Evolutionary conservation across 2,329 filamentous ascomycete species (phyloP), one percentile per base, ranked within the genome.

Genomic region (Herpotrichia juniperi): DNA sequence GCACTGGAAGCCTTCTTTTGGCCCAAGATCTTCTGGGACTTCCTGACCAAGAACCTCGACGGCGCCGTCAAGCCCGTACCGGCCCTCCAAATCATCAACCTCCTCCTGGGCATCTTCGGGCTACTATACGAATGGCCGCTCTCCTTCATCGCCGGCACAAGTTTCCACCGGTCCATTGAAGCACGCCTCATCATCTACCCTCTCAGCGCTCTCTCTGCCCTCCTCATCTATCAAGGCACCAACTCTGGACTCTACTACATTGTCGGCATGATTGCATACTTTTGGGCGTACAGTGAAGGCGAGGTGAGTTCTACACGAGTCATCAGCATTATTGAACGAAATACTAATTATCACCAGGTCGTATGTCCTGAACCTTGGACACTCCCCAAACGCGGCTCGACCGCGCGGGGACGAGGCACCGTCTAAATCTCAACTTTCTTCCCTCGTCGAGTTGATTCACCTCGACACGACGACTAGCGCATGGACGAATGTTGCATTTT

Each of bases 1-100:
- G 87, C 89, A 14, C 78, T 99, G 50, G 85, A 96, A 78, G 87
- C 85, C 68, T 96, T 94, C 83, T 93, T 99, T 84, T 99, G 93
- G 92, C 94, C 94, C 61, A 99, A 99, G 76, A 88, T 99, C 71
- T 96, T 99, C 78, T 99, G 90, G 89, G 94, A 99, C 76, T 96
- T 96, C 74, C 78, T 94, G 61, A 97, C 93, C 54, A 92, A 91
- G 69, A 92, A 91, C 65, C 86, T 99, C 64, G 91, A 99, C 71
- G 82, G 80, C 49, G 90, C 89, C 43, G 91, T 97, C 56, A 92
- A 89, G 67, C 93, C 93, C 0, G 74, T 94, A n/a, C 94, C 94
- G 1, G 80, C 92, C 45, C 81, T 99, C 14, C 94, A 99, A 73
- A 90, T 89, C 67, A 82, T 97, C 78, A 99, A 99, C 69, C 79